phyloP scores from a whole-genome alignment of 768 basidiomycete genomes.

The Sporobolomyces pararoseus region DNA sequence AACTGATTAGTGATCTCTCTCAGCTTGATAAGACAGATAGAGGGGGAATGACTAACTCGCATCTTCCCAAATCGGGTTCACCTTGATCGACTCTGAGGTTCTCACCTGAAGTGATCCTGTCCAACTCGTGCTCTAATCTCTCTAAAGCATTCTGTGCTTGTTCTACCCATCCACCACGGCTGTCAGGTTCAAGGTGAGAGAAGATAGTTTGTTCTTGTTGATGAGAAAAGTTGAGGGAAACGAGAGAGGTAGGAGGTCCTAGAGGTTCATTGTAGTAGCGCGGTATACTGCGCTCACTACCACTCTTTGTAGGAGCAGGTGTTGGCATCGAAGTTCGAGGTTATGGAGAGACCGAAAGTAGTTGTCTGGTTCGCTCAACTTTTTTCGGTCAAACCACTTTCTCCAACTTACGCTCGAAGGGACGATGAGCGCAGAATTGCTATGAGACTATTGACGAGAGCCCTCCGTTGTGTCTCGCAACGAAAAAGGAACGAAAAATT shows the following conservation, averaged over 20 bases:
- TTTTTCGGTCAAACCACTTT: not conserved
- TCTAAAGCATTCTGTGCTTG: not conserved
- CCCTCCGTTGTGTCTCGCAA: no score
- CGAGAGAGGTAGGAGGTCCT: not conserved
- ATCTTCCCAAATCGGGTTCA: not conserved
- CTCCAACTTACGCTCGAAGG: no score
- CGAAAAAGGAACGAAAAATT: no score
- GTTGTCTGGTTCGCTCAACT: no score
- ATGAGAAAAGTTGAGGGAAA: not conserved
- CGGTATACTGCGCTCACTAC: no score
- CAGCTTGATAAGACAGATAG: not conserved
- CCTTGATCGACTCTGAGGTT: not conserved
- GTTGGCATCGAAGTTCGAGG: not conserved
- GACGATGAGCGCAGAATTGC: no score
- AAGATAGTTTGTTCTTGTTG: no score
- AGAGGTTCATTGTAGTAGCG: constrained; percentile 8
- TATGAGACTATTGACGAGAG: no score
- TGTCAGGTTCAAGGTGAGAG: no score
- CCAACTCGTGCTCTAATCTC: not conserved
- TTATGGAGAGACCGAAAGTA: not conserved
- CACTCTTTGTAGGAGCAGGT: no score
- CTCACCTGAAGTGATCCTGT: not conserved
- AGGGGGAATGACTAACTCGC: not conserved
- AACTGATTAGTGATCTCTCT: not conserved
- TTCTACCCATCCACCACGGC: not conserved